Percentiles rank a stretch among this genome's conserved stretches.
These are phyloP conservation scores for Thalassia testudinum DNA, from an alignment of 116 monocot species.

Conservation along the genomic window DNA sequence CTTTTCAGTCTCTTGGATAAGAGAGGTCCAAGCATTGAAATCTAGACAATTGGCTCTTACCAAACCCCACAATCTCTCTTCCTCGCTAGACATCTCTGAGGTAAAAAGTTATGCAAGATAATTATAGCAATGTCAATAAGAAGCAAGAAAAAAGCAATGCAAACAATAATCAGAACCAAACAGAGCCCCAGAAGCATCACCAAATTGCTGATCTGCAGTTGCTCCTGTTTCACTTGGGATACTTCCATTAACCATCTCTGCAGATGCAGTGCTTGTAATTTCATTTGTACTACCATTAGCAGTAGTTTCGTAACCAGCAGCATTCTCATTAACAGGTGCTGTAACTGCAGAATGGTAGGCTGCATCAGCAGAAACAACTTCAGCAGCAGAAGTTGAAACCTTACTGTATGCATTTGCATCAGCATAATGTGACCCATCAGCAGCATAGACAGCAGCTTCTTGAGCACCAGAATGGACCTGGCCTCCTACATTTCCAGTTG, in stretches of 20 bases:
- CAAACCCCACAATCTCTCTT: slow-evolving; percentile 88
- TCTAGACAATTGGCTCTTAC: slow-evolving; percentile 72
- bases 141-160: background rate
- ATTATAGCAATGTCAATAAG: too few species aligned
- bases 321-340: slow-evolving; percentile 3
- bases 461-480: slow-evolving; percentile 6
- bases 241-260: slow-evolving; percentile 28
- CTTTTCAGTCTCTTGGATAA: slow-evolving; percentile 92
- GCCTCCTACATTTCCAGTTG: background rate
- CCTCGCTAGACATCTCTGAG: slow-evolving; percentile 47
- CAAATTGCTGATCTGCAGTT: slow-evolving; percentile 25
- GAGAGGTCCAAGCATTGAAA: slow-evolving; percentile 95
- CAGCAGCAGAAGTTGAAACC: slow-evolving; percentile 3
- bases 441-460: slow-evolving; percentile 4
- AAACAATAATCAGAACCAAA: background rate
- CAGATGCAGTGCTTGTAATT: slow-evolving; percentile 20
- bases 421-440: slow-evolving; percentile 6
- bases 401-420: slow-evolving; percentile 5
- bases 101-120: background rate
- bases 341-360: background rate
- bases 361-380: slow-evolving; percentile 3
- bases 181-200: slow-evolving; percentile 16
- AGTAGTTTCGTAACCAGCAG: slow-evolving; percentile 13
- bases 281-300: slow-evolving; percentile 26
- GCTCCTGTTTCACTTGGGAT: slow-evolving; percentile 14